phyloP scores from a whole-genome alignment of 208 protist species.

The Trypanosoma avium region DNA sequence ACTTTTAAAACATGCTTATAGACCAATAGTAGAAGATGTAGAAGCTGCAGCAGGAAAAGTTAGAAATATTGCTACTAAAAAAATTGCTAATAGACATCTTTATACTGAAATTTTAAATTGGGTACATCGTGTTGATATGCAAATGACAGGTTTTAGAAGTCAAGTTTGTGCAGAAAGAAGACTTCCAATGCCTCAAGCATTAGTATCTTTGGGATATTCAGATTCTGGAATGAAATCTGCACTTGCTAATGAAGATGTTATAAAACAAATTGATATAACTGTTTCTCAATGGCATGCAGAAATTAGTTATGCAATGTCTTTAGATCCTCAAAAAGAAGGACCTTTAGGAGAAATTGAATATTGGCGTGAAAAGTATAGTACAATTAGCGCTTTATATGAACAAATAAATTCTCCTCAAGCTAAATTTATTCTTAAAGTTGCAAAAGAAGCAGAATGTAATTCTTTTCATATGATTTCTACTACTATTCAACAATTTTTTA shows the following conservation, averaged over 20 bases:
- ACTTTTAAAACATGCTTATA: conserved; percentile 75
- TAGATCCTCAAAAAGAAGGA: conserved; percentile 90
- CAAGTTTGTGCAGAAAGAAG: conserved; percentile 89
- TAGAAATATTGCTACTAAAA: conserved; percentile 15
- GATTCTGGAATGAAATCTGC: conserved; percentile 78
- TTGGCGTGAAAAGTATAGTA: conserved; percentile 96
- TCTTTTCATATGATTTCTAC: conserved; percentile 89
- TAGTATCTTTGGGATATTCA: conserved; percentile 70
- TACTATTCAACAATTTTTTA: conserved; percentile 93
- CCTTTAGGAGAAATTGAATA: conserved; percentile 97
- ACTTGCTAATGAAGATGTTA: conserved; percentile 82
- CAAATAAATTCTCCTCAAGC: conserved; percentile 95
- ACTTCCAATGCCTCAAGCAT: conserved; percentile 80
- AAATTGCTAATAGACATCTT: conserved; percentile 62
- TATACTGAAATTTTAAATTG: conserved; percentile 84
- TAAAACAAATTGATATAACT: conserved; percentile 86
- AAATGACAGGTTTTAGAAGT: conserved; percentile 84
- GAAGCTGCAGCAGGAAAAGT: conserved; percentile 38
- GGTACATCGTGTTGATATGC: conserved; percentile 85
- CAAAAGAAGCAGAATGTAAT: conserved; percentile 89
- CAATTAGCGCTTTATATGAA: conserved; percentile 95
- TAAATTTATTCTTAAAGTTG: conserved; percentile 91
- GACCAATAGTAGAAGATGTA: conserved; percentile 78
- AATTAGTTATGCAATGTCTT: conserved; percentile 89
- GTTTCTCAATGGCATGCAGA: conserved; percentile 90